These are phyloP conservation scores for Melocanna baccifera DNA, from an alignment of 176 grass and related monocot genomes.

Conservation along the genomic window DNA sequence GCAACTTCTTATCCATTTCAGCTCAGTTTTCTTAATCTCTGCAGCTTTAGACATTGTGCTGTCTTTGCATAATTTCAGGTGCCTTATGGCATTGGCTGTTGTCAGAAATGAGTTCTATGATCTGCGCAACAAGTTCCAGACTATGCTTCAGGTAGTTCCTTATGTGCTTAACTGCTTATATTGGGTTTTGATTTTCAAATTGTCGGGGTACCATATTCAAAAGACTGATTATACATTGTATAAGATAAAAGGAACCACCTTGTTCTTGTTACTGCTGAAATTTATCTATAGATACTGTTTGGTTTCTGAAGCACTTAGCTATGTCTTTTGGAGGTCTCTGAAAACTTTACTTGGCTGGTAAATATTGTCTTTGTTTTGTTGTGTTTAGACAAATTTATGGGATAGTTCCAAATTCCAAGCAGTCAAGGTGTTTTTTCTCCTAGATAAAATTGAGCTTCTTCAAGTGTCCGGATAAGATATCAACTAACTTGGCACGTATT, in stretches of 20 bases:
- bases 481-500: not conserved
- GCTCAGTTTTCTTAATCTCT: not conserved
- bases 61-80: slow-evolving; percentile 41
- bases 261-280: not conserved
- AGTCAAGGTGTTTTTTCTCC: not conserved
- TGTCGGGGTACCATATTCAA: not conserved
- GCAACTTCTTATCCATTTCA: not conserved
- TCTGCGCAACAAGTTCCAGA: slow-evolving; percentile 54
- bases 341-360: not conserved
- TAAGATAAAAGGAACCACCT: not conserved
- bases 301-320: not conserved
- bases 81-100: slow-evolving; percentile 51
- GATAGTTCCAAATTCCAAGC: not conserved
- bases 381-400: not conserved
- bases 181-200: not conserved
- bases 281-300: not conserved
- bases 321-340: not conserved
- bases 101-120: slow-evolving; percentile 66
- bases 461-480: not conserved
- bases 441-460: not conserved
- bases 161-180: not conserved
- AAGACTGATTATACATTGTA: not conserved
- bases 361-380: not conserved
- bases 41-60: not conserved
- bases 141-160: slow-evolving; percentile 73